Evolutionary conservation across 78 protist species (phyloP).

Genomic region (Polysphondylium violaceum): DNA sequence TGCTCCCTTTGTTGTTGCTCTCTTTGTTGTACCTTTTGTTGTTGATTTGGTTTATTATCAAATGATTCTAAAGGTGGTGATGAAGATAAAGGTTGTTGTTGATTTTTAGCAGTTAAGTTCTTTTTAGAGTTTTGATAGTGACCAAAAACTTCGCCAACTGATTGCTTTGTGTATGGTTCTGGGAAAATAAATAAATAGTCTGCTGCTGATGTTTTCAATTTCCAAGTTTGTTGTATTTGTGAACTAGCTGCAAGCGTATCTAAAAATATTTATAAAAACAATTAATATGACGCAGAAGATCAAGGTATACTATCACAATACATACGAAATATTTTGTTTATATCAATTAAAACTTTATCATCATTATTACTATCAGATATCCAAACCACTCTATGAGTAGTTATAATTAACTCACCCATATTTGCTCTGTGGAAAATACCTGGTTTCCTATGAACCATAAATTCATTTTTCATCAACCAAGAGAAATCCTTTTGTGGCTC

Average conservation of each 20-base stretch:
- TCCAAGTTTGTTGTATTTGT: constrained; percentile 32
- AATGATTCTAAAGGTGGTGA: neutral
- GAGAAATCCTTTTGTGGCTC: neutral
- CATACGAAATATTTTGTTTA: constrained; percentile 26
- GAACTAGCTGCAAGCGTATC: constrained; percentile 19
- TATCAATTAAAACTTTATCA: constrained; percentile 12
- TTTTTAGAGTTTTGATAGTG: constrained; percentile 34
- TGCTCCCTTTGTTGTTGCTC: neutral
- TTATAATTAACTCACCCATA: constrained; percentile 32
- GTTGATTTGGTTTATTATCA: no score
- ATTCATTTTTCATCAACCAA: constrained; percentile 37
- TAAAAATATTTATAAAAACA: neutral
- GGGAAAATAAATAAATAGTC: constrained; percentile 60
- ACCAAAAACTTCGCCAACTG: neutral
- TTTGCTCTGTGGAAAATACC: constrained; percentile 20
- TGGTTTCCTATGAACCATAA: neutral
- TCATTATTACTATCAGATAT: neutral
- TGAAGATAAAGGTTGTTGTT: neutral
- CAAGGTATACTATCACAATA: neutral
- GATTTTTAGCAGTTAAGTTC: neutral
- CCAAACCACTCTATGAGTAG: constrained; percentile 55
- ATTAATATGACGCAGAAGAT: no score
- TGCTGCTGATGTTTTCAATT: neutral
- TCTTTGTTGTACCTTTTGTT: constrained; percentile 19
- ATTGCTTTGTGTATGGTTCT: constrained; percentile 18